Evolutionary conservation across 2,329 filamentous ascomycete species (phyloP).

Genomic region (Aquanectria penicillioides): DNA sequence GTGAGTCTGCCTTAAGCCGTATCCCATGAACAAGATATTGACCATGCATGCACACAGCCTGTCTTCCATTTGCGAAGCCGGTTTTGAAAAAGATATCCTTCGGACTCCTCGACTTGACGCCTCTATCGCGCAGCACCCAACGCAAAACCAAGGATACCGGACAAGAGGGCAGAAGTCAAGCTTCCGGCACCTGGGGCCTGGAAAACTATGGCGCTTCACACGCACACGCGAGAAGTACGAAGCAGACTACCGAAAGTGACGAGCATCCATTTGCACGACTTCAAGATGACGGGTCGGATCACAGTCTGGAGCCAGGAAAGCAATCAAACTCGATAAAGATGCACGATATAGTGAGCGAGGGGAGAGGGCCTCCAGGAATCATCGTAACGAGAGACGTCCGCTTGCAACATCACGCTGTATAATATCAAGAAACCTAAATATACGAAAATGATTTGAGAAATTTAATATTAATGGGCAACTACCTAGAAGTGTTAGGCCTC

Average conservation of each 20-base stretch:
- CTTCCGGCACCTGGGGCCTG: background rate
- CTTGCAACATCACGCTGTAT: too few relatives aligned
- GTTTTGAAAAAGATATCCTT: background rate
- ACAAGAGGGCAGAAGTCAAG: background rate
- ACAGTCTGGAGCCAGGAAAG: too few relatives aligned
- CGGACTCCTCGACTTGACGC: background rate
- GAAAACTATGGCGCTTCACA: background rate
- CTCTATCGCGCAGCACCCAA: background rate
- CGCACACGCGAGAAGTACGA: background rate
- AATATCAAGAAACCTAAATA: too few relatives aligned
- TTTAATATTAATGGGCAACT: too few relatives aligned
- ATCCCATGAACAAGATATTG: too few relatives aligned
- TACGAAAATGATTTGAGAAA: too few relatives aligned
- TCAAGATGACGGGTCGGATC: background rate
- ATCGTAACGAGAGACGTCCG: too few relatives aligned
- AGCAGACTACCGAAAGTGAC: background rate
- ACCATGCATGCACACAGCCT: background rate
- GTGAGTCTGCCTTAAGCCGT: conserved; percentile 8
- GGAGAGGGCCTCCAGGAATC: too few relatives aligned
- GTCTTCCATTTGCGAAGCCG: conserved; percentile 5
- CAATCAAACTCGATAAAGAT: too few relatives aligned
- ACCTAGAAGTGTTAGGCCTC: too few relatives aligned
- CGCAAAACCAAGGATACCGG: background rate
- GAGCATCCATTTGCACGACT: background rate
- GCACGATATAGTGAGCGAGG: too few relatives aligned